Evolutionary conservation across 345 rosid genomes (phyloP), one percentile per base, ranked within the genome.

Genomic region (Hypericum androsaemum): DNA sequence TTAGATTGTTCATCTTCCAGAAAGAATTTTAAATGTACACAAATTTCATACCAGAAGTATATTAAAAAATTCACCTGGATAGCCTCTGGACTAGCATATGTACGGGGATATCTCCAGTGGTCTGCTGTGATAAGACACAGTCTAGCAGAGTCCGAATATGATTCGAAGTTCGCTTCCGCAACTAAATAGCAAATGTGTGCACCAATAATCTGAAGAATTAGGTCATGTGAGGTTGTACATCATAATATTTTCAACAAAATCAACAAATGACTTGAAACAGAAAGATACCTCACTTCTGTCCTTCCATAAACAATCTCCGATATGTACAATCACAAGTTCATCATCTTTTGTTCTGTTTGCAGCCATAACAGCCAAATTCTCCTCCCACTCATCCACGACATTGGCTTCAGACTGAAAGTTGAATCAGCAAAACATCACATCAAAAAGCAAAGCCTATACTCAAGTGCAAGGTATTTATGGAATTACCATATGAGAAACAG

Each of bases 261-360:
- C 40, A 39, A 50, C 37, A 44, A 60, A 41, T 35, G 53, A 60
- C 44, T 38, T 47, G 59, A 63, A 46, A 14, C 50, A 32, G 65
- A 36, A 48, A 46, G 44, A 17, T 77, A 94, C 99, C 97, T 88
- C 95, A 66, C 95, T 80, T 70, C 83, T 80, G 53, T 94, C 99
- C 81, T 78, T 94, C 99, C 95, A 94, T 56, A 94, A 54, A 79
- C 90, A 78, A 80, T 94, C 99, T 48, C 99, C 99, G 22, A 94
- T 95, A 65, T 94, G 99, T 42, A 83, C 74, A 53, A 94, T 77
- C 62, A 94, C 99, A 67, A 85, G 92, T 63, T 88, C 99, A 49
- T 94, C 97, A 73, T 79, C 95, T 63, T 85, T 72, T 45, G 97
- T 94, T 73, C 99, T 83, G 68, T 94, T 94, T 58, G 95, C 99